Conservation (phyloP, 306 rosid species). For the Prunus mira region DNA sequence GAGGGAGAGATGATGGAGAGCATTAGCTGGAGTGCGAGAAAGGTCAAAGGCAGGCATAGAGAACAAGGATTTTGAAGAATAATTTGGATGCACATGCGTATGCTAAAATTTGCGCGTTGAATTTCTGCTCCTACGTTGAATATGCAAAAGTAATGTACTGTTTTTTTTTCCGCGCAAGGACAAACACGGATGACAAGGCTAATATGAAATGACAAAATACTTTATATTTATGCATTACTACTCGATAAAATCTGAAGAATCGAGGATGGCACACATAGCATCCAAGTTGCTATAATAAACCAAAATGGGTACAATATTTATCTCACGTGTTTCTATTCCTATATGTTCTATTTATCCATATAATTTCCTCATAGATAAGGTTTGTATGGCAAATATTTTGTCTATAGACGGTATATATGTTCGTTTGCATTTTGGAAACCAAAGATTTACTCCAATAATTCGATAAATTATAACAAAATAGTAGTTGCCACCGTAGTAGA, state of each 20-base stretch:
- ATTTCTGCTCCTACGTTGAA: background rate
- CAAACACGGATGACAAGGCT: background rate
- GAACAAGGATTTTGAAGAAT: background rate
- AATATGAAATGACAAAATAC: background rate
- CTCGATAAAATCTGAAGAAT: no score
- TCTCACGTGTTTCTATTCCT: background rate
- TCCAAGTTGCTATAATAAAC: background rate
- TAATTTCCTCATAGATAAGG: background rate
- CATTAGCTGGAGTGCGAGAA: background rate
- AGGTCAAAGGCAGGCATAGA: background rate
- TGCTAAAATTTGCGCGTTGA: background rate
- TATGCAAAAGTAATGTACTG: no score
- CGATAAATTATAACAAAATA: no score
- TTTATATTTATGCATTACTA: no score
- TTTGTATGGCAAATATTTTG: no score
- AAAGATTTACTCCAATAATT: no score
- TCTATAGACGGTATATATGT: no score
- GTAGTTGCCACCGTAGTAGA: no score
- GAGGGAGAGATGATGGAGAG: background rate
- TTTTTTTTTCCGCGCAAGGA: background rate
- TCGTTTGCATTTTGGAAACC: no score
- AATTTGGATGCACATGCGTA: background rate
- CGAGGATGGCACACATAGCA: background rate
- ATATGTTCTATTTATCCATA: background rate
- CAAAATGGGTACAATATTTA: background rate